Base-by-base conservation (phyloP, 176 grass and related monocot species). In the Musa troglodytarum region DNA sequence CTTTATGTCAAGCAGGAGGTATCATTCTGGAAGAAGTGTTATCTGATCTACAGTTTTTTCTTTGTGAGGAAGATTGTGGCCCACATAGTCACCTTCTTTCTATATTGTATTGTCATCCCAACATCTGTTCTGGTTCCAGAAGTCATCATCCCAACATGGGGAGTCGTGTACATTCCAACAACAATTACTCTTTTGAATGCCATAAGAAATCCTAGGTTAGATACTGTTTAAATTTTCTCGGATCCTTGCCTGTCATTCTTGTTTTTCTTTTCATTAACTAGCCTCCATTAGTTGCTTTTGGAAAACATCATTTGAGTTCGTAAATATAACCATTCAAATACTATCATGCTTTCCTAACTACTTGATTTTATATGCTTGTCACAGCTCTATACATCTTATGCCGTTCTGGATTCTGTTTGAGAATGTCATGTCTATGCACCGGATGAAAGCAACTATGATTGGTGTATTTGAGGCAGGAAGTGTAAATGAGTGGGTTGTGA, bases 381-480 rank as follows among this genome's bases (percentile, higher is more conserved):
- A 43, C 86, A 97, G 90, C 24, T 93, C 79, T 59, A 74, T 98
- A 58, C 82, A 91, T 77, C 92, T 85, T 82, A 89, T 98, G 73
- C 95, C 95, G 71, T 87, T 93, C 76, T 98, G 95, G 95, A 89
- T 99, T 74, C 79, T 99, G 72, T 99, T 91, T 77, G 90, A 99
- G 80, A 99, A 99, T 74, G 95, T 99, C 0, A 99, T 99, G 95
- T 93, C 95, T 1, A 91, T 94, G 84, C 95, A 99, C 81, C 88
- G 95, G 69, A 89, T 86, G 19, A 94, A 91, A 84, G 90, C 95
- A 0, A 84, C 85, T 6, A 74, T 94, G n/a, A 86, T 99, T 10
- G 95, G 95, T 81, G 86, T 99, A 52, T 71, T 99, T 14, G 90
- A 98, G 78, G 70, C 86, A 2, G 90, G 86, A 72, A 72, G 83